Conservation (phyloP, 192 early-diverging fungal species). For the Podila minutissima region DNA sequence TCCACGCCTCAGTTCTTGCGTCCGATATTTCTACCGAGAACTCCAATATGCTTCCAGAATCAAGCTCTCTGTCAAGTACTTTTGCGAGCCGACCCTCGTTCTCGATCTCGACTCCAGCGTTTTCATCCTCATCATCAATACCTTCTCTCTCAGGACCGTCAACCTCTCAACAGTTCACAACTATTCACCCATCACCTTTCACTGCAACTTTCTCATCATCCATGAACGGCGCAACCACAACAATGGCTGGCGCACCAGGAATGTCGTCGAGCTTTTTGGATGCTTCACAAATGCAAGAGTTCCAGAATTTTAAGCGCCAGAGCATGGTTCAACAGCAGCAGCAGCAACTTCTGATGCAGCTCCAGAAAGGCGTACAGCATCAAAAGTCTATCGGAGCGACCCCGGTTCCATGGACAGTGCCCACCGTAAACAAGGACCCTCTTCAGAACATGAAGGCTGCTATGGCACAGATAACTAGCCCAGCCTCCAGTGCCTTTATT, state of each 20-base stretch:
- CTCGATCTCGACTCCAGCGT: conserved; percentile 9
- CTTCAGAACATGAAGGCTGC: neutral
- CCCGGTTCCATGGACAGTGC: conserved; percentile 3
- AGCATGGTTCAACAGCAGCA: conserved; percentile 10
- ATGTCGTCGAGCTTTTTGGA: conserved; percentile 21
- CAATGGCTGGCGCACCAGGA: neutral
- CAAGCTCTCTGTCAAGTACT: neutral
- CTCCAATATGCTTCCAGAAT: no score
- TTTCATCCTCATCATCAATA: neutral
- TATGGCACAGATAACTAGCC: conserved; percentile 6
- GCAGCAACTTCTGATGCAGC: neutral
- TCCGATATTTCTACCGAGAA: no score
- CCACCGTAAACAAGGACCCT: neutral
- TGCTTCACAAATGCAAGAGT: conserved; percentile 20
- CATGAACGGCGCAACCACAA: neutral
- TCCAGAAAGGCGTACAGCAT: neutral
- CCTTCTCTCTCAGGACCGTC: neutral
- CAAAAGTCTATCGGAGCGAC: neutral
- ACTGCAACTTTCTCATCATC: neutral
- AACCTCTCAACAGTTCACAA: neutral
- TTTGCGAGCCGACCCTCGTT: conserved; percentile 17
- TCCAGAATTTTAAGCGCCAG: conserved; percentile 22
- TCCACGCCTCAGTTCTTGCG: neutral
- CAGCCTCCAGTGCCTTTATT: conserved; percentile 24
- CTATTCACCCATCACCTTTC: neutral